Conservation (phyloP, 2,329 filamentous ascomycete species). For the Penicillium expansum region DNA sequence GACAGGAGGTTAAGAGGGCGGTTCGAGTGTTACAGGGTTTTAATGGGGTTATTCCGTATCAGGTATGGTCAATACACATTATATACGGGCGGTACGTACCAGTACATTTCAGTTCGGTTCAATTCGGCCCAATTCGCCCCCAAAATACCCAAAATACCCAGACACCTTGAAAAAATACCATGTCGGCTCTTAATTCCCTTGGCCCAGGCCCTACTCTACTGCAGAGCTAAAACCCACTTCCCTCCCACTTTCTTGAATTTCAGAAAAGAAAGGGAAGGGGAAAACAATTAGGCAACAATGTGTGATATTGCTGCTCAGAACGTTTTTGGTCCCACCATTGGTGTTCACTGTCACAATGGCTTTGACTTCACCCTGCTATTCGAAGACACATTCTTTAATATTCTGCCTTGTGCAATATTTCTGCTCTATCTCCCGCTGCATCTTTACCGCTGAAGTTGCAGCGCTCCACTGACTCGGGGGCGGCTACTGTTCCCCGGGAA, state of each 20-base stretch:
- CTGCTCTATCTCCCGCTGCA: conserved; percentile 25
- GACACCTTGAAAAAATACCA: neutral
- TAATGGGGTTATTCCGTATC: neutral
- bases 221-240: neutral
- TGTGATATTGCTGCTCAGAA: conserved; percentile 1
- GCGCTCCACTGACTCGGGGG: neutral
- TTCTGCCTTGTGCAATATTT: conserved; percentile 14
- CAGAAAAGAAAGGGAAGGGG: neutral
- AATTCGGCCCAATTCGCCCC: neutral
- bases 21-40: neutral
- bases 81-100: neutral
- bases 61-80: neutral
- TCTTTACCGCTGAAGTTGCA: conserved; percentile 7
- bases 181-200: no score
- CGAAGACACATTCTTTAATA: conserved; percentile 31
- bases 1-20: no score
- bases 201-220: no score
- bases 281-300: neutral
- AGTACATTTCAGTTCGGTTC: neutral
- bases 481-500: neutral
- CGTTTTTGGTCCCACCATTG: neutral
- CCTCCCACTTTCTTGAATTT: neutral
- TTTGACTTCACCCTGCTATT: conserved; percentile 36
- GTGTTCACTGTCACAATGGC: neutral
- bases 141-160: neutral